Conservation (phyloP, 148 eudicot species). For the Cornus suecica region DNA sequence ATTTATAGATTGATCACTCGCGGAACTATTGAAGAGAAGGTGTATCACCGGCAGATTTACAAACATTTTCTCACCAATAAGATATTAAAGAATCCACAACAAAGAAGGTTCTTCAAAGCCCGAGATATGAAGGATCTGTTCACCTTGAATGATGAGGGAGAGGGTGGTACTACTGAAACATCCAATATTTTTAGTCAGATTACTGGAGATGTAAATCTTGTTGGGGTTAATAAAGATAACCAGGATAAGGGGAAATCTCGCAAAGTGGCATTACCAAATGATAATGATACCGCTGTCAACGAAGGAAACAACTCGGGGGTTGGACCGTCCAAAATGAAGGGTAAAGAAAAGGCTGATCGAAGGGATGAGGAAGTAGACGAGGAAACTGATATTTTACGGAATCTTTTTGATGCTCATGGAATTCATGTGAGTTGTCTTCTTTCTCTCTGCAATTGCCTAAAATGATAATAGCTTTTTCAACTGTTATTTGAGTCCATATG, state of each 20-base stretch:
- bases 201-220: slow-evolving; percentile 66
- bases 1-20: slow-evolving; percentile 88
- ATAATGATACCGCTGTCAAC: slow-evolving; percentile 23
- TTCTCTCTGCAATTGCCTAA: neutral
- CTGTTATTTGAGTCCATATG: neutral
- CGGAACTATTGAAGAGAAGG: slow-evolving; percentile 98
- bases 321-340: slow-evolving; percentile 29
- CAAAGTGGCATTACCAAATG: slow-evolving; percentile 20
- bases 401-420: slow-evolving; percentile 89
- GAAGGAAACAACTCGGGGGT: slow-evolving; percentile 20
- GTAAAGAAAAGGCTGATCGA: slow-evolving; percentile 36
- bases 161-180: slow-evolving; percentile 73
- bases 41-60: slow-evolving; percentile 95
- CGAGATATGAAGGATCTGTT: slow-evolving; percentile 95
- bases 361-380: slow-evolving; percentile 45
- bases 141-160: slow-evolving; percentile 62
- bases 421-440: slow-evolving; percentile 71
- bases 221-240: slow-evolving; percentile 46
- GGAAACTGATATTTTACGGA: slow-evolving; percentile 67
- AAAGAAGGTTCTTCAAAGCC: slow-evolving; percentile 87
- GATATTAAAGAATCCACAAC: slow-evolving; percentile 95
- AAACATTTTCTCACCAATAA: slow-evolving; percentile 92
- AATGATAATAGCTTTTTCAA: slow-evolving; percentile 15
- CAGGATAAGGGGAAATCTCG: slow-evolving; percentile 26
- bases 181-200: slow-evolving; percentile 79